These are phyloP conservation scores for Trichoderma citrinoviride DNA, from an alignment of 2,329 filamentous ascomycete species.

Conservation along the genomic window DNA sequence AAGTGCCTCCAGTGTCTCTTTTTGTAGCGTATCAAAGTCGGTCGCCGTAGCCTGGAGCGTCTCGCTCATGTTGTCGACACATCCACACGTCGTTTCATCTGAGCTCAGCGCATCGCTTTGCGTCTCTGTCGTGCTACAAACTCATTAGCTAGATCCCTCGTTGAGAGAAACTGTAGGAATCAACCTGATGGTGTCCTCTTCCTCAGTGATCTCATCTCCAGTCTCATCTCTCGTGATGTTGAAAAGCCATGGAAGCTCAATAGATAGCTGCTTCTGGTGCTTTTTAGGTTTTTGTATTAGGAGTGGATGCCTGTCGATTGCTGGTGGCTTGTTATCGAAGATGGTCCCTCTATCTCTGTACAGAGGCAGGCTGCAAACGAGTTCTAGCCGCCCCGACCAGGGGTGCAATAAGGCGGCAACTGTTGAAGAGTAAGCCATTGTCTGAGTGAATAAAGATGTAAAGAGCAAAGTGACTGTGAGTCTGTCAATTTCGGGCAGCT, in stretches of 20 bases:
- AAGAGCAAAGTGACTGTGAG: neutral
- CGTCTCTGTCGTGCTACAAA: neutral
- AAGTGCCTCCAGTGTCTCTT: neutral
- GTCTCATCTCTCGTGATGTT: neutral
- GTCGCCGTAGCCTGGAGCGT: neutral
- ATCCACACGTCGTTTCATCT: neutral
- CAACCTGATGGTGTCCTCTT: neutral
- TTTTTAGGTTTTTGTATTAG: neutral
- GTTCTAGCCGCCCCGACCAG: conserved; percentile 4
- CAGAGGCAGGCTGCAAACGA: neutral
- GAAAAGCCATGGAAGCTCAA: neutral
- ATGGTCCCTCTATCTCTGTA: neutral
- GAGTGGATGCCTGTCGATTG: neutral
- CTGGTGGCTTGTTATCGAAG: no score
- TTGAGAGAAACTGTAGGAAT: neutral
- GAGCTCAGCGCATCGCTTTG: neutral
- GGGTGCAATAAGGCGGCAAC: conserved; percentile 8
- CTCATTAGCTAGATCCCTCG: neutral
- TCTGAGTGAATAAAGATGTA: neutral
- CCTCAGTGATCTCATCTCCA: neutral
- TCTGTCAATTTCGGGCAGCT: neutral
- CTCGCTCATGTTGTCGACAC: neutral
- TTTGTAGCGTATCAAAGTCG: neutral
- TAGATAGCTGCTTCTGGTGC: neutral
- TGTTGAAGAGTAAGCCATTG: neutral